Percentiles rank a stretch among this genome's conserved stretches.
Conservation (phyloP, 495 filamentous ascomycete genomes). For the Xylaria palmicola region DNA sequence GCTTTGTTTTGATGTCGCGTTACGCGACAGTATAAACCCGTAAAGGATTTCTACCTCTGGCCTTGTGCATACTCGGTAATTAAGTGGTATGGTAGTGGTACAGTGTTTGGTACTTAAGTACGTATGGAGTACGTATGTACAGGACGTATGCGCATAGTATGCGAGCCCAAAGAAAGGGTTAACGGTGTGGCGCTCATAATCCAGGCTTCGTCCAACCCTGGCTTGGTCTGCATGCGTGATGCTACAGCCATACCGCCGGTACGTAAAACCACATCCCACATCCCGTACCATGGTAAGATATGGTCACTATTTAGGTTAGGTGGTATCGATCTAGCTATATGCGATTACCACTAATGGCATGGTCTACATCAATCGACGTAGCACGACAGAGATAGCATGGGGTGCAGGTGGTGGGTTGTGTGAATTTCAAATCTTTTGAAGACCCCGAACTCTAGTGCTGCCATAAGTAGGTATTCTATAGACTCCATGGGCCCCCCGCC, state of each 20-base stretch:
- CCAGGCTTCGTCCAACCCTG: background rate
- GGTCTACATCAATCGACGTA: background rate
- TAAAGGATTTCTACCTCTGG: too few relatives aligned
- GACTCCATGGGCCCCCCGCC: slow-evolving; percentile 6
- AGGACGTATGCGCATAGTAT: background rate
- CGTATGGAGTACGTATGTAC: too few relatives aligned
- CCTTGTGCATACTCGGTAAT: too few relatives aligned
- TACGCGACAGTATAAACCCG: too few relatives aligned
- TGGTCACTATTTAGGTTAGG: background rate
- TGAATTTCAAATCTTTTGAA: slow-evolving; percentile 5
- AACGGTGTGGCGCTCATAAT: background rate
- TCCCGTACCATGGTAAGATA: background rate
- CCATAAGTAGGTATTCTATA: slow-evolving; percentile 11
- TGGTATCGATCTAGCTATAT: background rate
- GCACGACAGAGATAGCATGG: background rate
- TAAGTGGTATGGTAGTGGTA: too few relatives aligned
- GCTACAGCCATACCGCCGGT: too few relatives aligned
- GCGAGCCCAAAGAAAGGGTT: background rate
- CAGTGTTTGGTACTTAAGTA: too few relatives aligned
- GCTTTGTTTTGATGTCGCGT: too few relatives aligned
- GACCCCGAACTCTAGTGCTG: slow-evolving; percentile 10
- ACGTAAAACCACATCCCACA: too few relatives aligned
- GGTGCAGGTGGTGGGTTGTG: background rate
- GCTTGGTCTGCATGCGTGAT: background rate
- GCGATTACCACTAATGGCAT: background rate